Conservation (phyloP, 108 stramenopile species). For the Seminavis robusta region DNA sequence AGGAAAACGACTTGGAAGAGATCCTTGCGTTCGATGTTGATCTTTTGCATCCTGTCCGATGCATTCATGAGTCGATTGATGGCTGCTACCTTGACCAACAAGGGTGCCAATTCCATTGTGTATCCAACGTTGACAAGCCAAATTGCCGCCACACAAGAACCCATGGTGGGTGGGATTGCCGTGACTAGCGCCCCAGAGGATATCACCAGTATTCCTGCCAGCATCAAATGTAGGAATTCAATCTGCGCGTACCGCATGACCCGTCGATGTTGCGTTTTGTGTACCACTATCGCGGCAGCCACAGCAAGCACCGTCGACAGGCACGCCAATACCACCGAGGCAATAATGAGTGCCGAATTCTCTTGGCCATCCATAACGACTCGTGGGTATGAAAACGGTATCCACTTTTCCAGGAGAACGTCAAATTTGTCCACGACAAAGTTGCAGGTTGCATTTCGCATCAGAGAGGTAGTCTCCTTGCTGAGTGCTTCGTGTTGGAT, state of each 20-base stretch:
- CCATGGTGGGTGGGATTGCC: slow-evolving; percentile 8
- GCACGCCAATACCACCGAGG: slow-evolving; percentile 8
- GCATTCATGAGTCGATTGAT: slow-evolving; percentile 28
- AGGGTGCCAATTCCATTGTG: slow-evolving; percentile 29
- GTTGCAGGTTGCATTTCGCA: slow-evolving; percentile 16
- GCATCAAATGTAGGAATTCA: slow-evolving; percentile 22
- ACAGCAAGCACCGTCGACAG: no score
- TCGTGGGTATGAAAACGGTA: no score
- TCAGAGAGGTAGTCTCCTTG: no score
- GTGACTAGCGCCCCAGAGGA: slow-evolving; percentile 21
- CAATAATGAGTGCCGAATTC: no score
- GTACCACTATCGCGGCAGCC: neutral
- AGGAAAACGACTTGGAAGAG: slow-evolving; percentile 22
- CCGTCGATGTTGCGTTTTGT: slow-evolving; percentile 3
- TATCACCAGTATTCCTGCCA: slow-evolving; percentile 26
- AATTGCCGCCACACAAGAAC: slow-evolving; percentile 13
- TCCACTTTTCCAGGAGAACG: slow-evolving; percentile 2
- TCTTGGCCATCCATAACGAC: no score
- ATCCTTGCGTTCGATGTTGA: slow-evolving; percentile 14
- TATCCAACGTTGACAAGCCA: slow-evolving; percentile 42
- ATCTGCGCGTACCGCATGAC: slow-evolving; percentile 16
- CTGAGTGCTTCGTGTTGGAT: no score
- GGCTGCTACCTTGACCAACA: slow-evolving; percentile 40
- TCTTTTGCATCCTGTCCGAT: slow-evolving; percentile 18
- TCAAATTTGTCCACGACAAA: slow-evolving; percentile 29